Conservation (phyloP, 768 basidiomycete species). For the Phaffia tasmanica region DNA sequence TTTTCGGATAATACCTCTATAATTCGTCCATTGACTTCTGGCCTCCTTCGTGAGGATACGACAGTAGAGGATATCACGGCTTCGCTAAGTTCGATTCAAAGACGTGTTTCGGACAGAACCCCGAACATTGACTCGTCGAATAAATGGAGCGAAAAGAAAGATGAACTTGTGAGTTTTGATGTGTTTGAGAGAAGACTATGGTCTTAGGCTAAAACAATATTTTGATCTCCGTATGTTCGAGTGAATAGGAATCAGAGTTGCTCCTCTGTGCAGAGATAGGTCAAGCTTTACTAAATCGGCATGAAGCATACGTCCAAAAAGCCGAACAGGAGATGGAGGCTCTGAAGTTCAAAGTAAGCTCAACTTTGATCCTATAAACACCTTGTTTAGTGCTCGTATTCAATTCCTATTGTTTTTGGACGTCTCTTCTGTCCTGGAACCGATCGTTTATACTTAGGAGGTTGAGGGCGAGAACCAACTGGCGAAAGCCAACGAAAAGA, state of each 20-base stretch:
- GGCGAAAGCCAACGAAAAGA: conserved; percentile 16
- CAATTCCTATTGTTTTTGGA: background rate
- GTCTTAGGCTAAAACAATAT: too few species aligned
- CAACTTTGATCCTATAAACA: background rate
- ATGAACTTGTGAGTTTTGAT: too few species aligned
- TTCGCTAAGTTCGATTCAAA: too few species aligned
- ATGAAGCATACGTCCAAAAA: conserved; percentile 71
- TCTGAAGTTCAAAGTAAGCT: conserved; percentile 14
- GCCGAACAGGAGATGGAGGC: conserved; percentile 18
- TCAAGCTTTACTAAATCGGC: conserved; percentile 70
- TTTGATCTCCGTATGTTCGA: too few species aligned
- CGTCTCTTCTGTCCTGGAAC: background rate
- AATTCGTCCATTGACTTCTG: too few species aligned
- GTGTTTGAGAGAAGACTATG: too few species aligned
- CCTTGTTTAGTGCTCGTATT: background rate
- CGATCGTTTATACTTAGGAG: background rate
- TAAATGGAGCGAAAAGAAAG: too few species aligned
- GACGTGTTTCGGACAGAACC: too few species aligned
- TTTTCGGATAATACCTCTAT: too few species aligned
- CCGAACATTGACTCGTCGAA: too few species aligned
- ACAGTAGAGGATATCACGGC: too few species aligned
- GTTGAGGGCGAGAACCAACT: conserved; percentile 5
- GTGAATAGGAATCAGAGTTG: conserved; percentile 15
- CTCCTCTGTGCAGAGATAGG: conserved; percentile 57
- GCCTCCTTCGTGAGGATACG: too few species aligned